Evolutionary conservation across 2,329 filamentous ascomycete genomes (phyloP).

Genomic region (Aspergillus nomiae): DNA sequence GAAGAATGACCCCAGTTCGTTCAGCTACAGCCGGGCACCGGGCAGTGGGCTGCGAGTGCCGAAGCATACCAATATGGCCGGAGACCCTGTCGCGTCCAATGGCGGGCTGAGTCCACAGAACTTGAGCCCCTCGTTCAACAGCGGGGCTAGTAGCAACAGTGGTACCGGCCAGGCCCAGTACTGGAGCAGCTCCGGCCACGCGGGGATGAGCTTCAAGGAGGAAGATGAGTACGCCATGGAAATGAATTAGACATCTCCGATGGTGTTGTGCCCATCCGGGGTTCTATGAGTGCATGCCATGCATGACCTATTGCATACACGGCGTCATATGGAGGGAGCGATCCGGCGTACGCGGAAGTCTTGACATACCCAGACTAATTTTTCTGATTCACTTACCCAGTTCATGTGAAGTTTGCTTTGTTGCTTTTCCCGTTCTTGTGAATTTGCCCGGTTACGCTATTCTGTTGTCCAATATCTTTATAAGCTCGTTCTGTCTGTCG

Average conservation of each 20-base stretch:
- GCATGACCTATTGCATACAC: constrained; percentile 27
- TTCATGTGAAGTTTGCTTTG: constrained; percentile 30
- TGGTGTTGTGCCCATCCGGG: neutral
- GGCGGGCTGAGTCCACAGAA: constrained; percentile 58
- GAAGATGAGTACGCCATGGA: constrained; percentile 95
- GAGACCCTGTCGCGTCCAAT: constrained; percentile 65
- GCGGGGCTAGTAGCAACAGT: constrained; percentile 65
- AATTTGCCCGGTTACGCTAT: constrained; percentile 18
- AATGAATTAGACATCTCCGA: constrained; percentile 36
- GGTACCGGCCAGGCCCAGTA: constrained; percentile 53
- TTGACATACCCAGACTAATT: constrained; percentile 21
- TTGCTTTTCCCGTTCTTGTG: constrained; percentile 31
- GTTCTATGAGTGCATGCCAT: constrained; percentile 21
- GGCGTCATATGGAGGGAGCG: constrained; percentile 29
- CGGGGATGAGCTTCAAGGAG: constrained; percentile 79
- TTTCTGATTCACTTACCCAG: constrained; percentile 24
- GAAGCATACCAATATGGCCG: constrained; percentile 87
- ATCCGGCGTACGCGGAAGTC: constrained; percentile 44
- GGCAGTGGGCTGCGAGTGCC: constrained; percentile 89
- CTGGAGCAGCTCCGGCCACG: constrained; percentile 54
- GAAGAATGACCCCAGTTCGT: constrained; percentile 74
- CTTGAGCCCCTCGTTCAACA: constrained; percentile 70
- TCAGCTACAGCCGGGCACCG: constrained; percentile 79
- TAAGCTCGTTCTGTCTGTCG: neutral
- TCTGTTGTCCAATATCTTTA: neutral